Base-by-base conservation (phyloP, 1,139 yeast species). In the Torulaspora globosa region DNA sequence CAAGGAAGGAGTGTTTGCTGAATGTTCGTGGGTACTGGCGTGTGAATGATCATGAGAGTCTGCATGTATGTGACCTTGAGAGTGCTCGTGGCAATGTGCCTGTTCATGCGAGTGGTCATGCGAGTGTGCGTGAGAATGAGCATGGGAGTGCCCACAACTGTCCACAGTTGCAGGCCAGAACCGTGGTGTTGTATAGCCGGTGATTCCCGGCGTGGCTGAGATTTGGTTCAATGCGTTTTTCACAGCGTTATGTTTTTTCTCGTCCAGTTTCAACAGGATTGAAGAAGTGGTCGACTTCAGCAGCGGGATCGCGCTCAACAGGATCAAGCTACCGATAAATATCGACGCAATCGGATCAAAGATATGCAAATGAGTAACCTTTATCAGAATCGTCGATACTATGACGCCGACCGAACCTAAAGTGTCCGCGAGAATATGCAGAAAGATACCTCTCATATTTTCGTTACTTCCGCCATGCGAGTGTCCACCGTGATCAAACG, bases 401-500 rank as follows among this genome's bases (percentile, higher is more conserved):
- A 94, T 92, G 19, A 94, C 99, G 5, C 98, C 97, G 0, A 89
- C 95, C 0, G 97, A 90, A 0, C 99, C 98, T 28, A 94, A 71
- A 0, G 98, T 92, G 59, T 92, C 99, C 0, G 99, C 98, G 39
- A 92, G 67, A 36, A 92, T 86, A 58, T 92, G 99, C 36, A 92
- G 70, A 57, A 92, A 92, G 9, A 92, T 88, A 18, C 99, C 99
- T 51, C 82, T 81, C 95, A 92, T 87, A 63, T 92, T 92, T 59
- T 90, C 96, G 62, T 86, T 86, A 24, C 67, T 15, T 71, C 49
- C 56, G 23, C 48, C 65, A 47, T 74, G 76, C 51, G 65, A 64
- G 46, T 71, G 76, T 3, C 73, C 72, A 1, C 66, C 67, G 64
- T 90, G 97, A 59, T 87, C 89, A 58, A 94, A 92, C 0, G 97